Evolutionary conservation across 108 stramenopile species (phyloP).

Genomic region (Stephanodiscus minutulus): DNA sequence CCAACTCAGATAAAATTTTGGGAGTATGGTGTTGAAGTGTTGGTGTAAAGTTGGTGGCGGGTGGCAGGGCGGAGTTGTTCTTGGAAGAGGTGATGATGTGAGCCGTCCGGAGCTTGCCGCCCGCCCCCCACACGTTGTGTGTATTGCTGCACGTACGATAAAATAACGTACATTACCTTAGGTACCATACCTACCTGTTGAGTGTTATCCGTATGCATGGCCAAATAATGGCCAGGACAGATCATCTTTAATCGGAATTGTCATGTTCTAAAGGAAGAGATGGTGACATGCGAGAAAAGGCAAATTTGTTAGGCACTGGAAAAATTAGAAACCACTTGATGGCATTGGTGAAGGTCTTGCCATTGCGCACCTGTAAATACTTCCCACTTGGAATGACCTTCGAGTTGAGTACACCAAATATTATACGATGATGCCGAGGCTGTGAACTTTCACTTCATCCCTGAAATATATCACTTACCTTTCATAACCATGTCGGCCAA

Average conservation of each 20-base stretch:
- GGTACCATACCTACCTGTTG: too few relatives aligned
- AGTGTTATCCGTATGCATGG: not conserved
- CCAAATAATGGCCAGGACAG: not conserved
- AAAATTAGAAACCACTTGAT: not conserved
- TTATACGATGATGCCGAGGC: not conserved
- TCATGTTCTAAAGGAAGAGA: constrained; percentile 13
- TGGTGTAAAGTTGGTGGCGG: not conserved
- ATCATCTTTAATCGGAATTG: not conserved
- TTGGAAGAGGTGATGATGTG: not conserved
- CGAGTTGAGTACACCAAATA: not conserved
- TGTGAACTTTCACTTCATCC: not conserved
- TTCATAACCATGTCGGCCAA: constrained; percentile 57
- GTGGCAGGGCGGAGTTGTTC: too few relatives aligned
- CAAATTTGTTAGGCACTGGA: constrained; percentile 4
- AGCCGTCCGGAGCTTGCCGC: too few relatives aligned
- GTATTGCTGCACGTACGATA: not conserved
- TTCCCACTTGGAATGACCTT: constrained; percentile 40
- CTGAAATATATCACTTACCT: constrained; percentile 5
- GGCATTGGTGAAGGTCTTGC: not conserved
- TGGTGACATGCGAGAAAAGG: not conserved
- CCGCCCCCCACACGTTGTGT: too few relatives aligned
- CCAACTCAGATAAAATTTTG: not conserved
- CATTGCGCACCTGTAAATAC: constrained; percentile 29
- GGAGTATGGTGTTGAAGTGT: not conserved
- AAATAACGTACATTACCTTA: too few relatives aligned